phyloP scores from a whole-genome alignment of 2,329 filamentous ascomycete genomes.

The Myriosclerotinia scirpicola region DNA sequence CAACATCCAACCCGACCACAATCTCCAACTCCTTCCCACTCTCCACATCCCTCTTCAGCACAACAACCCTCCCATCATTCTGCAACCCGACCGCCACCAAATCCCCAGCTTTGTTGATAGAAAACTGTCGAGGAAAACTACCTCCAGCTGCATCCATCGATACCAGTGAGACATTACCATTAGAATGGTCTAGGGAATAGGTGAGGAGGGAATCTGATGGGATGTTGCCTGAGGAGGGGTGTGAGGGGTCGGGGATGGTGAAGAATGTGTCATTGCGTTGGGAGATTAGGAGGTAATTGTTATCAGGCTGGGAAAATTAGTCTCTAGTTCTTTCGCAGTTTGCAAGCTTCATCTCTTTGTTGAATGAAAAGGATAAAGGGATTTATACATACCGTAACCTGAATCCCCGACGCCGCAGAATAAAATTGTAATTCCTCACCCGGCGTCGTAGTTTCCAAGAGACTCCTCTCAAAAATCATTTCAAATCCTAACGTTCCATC shows the following conservation, averaged over 20 bases:
- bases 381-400: not conserved
- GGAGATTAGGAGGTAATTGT: slow-evolving; percentile 64
- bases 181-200: slow-evolving; percentile 54
- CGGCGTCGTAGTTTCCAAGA: slow-evolving; percentile 3
- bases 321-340: rapidly evolving
- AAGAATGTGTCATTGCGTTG: slow-evolving; percentile 64
- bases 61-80: slow-evolving; percentile 44
- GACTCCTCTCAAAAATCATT: not conserved
- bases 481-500: not conserved
- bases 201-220: slow-evolving; percentile 64
- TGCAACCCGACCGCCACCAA: slow-evolving; percentile 50
- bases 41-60: slow-evolving; percentile 45
- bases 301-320: slow-evolving; percentile 51
- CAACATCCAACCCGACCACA: slow-evolving; percentile 32
- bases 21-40: slow-evolving; percentile 42
- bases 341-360: too few relatives aligned
- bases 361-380: too few relatives aligned
- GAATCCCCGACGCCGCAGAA: not conserved
- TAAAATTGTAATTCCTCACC: not conserved
- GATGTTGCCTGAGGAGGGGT: slow-evolving; percentile 45
- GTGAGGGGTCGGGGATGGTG: slow-evolving; percentile 49
- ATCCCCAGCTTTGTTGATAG: slow-evolving; percentile 46
- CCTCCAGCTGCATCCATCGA: slow-evolving; percentile 49
- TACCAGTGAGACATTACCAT: slow-evolving; percentile 47
- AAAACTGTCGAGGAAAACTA: slow-evolving; percentile 48